Evolutionary conservation across 2,329 filamentous ascomycete species (phyloP), one percentile per base, ranked within the genome.

Genomic region (Leptographium lundbergii): DNA sequence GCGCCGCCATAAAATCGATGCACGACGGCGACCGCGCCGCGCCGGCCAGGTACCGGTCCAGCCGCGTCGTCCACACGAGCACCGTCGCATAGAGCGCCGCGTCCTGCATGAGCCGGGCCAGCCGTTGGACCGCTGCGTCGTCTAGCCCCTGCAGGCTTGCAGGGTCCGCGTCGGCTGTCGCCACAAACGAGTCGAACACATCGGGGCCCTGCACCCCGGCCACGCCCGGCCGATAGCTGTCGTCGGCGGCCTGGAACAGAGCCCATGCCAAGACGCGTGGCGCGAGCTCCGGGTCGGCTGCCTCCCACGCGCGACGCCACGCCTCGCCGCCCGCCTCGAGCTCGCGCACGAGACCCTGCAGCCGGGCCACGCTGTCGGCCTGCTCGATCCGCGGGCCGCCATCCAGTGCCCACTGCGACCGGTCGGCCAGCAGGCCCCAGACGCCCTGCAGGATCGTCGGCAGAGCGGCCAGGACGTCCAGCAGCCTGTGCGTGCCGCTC

Each of bases 401-500:
- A 10, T 24, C 25, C 13, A 62, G 56, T 7, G 60, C 27, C 63
- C 63, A 65, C 19, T 58, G 50, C 1, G 62, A 57, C 19, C 64
- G 63, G 59, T 60, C 62, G 6, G 22, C 22, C 25, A 62, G 56
- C 2, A 66, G n/a, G 17, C 45, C 58, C 54, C 55, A 60, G 17
- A 62, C 55, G 39, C 58, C 60, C 6, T 65, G 56, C n/a, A 67
- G 60, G 10, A 68, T 59, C 11, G 59, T 51, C 0, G 66, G 64
- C 27, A 68, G 60, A 11, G 60, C 62, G 2, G 63, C 59, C 34
- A 68, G 59, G 25, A 67, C 55, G 32, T 67, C 66, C 14, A 68
- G 57, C 13, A 68, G 60, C 22, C 54, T 59, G 59, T 62, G 63
- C 11, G 62, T 61, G 7, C 59, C 36, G 14, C 61, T 65, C 52